phyloP scores from a whole-genome alignment of 768 basidiomycete species.

The Stropharia rugosoannulata region DNA sequence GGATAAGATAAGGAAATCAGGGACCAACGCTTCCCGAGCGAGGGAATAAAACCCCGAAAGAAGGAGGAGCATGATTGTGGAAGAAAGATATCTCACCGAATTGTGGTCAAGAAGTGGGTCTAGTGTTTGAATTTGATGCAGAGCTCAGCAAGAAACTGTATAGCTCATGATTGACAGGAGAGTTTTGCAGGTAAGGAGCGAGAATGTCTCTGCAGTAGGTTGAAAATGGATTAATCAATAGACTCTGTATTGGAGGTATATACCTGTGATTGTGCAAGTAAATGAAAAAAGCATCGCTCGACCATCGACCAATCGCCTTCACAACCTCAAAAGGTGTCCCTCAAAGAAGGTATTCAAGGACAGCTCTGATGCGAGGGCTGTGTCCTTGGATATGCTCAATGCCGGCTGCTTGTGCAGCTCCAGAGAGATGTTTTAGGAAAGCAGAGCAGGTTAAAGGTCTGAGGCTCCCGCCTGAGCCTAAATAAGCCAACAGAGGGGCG shows the following conservation, averaged over 20 bases:
- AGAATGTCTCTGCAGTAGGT: not conserved
- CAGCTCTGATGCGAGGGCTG: conserved; percentile 26
- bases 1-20: no score
- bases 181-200: conserved; percentile 6
- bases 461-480: not conserved
- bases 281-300: conserved; percentile 24
- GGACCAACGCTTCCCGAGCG: no score
- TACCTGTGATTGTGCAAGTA: conserved; percentile 27
- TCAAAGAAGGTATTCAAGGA: conserved; percentile 23
- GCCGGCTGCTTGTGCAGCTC: conserved; percentile 5
- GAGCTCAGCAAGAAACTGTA: no score
- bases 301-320: conserved; percentile 32
- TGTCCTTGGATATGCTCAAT: conserved; percentile 22
- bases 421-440: conserved; percentile 4
- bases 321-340: conserved; percentile 20
- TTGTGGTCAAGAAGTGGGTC: no score
- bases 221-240: no score
- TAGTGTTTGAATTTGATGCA: no score
- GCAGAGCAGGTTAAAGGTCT: conserved; percentile 5
- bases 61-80: no score
- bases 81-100: no score
- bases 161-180: not conserved
- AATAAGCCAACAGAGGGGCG: conserved; percentile 10
- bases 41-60: no score
- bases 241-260: no score